A percentile compares a stretch with the other conserved stretches of the same genome.
Evolutionary conservation across 805 yeast genomes (phyloP).

Genomic region (Wickerhamomyces bisporus): DNA sequence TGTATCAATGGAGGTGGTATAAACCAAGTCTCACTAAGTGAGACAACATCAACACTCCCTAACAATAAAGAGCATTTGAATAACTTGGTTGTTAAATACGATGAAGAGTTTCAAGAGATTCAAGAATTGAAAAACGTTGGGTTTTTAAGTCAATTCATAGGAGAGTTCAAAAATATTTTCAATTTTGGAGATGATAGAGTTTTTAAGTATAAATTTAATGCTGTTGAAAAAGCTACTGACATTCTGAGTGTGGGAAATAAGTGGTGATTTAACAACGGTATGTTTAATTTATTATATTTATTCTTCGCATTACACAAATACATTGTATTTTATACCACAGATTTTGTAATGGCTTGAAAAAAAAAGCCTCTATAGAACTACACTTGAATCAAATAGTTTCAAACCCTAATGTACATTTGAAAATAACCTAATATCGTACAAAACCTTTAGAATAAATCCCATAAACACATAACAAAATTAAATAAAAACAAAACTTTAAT

Average conservation of each 20-base stretch:
- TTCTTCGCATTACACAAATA: too few species aligned
- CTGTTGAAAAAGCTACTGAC: conserved; percentile 48
- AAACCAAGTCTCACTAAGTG: conserved; percentile 12
- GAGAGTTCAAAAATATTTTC: conserved; percentile 27
- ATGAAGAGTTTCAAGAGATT: conserved; percentile 30
- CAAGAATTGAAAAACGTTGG: conserved; percentile 27
- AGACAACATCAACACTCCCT: not conserved
- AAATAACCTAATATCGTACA: conserved; percentile 1
- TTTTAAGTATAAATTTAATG: conserved; percentile 41
- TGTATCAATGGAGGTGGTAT: conserved; percentile 98
- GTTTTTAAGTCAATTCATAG: conserved; percentile 28
- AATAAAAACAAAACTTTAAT: not conserved
- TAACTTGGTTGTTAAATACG: conserved; percentile 27
- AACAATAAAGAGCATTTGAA: conserved; percentile 16
- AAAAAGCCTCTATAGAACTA: not conserved
- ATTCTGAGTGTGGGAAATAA: conserved; percentile 48
- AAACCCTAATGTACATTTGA: conserved; percentile 2
- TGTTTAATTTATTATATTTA: not conserved
- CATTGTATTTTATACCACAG: too few species aligned
- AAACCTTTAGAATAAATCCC: conserved; percentile 1
- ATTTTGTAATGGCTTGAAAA: too few species aligned
- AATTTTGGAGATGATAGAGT: conserved; percentile 33
- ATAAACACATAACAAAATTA: conserved; percentile 2
- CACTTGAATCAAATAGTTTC: not conserved
- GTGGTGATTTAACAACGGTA: conserved; percentile 34